Evolutionary conservation across 2,329 filamentous ascomycete genomes (phyloP).

Genomic region (Arthrocladium fulminans): DNA sequence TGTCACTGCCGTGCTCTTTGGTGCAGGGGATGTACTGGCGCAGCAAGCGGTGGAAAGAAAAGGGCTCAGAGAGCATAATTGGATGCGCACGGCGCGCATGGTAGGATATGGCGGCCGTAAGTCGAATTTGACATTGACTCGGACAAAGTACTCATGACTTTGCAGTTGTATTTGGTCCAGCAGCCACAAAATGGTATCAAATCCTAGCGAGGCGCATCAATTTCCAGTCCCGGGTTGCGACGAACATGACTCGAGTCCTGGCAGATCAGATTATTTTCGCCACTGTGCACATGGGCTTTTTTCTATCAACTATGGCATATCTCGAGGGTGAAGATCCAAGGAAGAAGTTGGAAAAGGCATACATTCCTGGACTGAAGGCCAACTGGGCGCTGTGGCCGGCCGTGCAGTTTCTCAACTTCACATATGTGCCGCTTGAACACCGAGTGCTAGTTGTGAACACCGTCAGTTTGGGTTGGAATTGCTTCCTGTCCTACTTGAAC

Average conservation of each 20-base stretch:
- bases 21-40: slow-evolving; percentile 79
- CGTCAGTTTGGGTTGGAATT: slow-evolving; percentile 59
- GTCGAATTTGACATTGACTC: slow-evolving; percentile 9
- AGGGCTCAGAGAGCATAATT: slow-evolving; percentile 67
- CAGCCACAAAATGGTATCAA: slow-evolving; percentile 76
- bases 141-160: slow-evolving; percentile 8
- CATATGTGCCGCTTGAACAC: slow-evolving; percentile 72
- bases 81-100: slow-evolving; percentile 41
- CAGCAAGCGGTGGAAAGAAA: slow-evolving; percentile 83
- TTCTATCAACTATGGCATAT: slow-evolving; percentile 75
- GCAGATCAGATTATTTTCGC: slow-evolving; percentile 77
- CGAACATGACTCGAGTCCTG: slow-evolving; percentile 68
- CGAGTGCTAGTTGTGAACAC: slow-evolving; percentile 80
- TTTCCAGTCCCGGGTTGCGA: slow-evolving; percentile 53
- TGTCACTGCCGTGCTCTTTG: slow-evolving; percentile 85
- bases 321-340: slow-evolving; percentile 60
- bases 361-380: slow-evolving; percentile 61
- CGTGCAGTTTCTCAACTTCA: slow-evolving; percentile 82
- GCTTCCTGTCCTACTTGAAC: slow-evolving; percentile 50
- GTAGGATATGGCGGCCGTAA: slow-evolving; percentile 42
- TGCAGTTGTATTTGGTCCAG: slow-evolving; percentile 72
- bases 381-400: slow-evolving; percentile 85
- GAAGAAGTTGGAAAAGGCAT: slow-evolving; percentile 65
- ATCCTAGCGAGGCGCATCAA: slow-evolving; percentile 67
- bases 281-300: slow-evolving; percentile 70